Evolutionary conservation across 345 rosid species (phyloP).

Genomic region (Citrus mangshanensis): DNA sequence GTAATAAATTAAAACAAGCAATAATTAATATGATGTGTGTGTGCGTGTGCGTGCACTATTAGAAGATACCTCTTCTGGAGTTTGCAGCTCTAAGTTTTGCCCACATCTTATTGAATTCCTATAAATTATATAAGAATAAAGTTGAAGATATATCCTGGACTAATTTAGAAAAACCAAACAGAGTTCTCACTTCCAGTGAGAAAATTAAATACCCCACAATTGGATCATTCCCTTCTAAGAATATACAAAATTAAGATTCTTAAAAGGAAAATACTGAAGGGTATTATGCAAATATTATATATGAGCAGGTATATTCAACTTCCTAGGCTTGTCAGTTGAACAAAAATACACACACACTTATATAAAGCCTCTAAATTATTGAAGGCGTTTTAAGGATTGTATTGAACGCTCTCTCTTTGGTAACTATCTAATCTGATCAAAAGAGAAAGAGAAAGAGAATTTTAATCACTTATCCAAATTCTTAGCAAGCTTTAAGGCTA

Average conservation of each 20-base stretch:
- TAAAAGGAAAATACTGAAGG: conserved; percentile 5
- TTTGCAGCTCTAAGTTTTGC: conserved; percentile 29
- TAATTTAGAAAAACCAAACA: background rate
- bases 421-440: background rate
- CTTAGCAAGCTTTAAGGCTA: conserved; percentile 32
- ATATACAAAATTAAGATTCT: background rate
- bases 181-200: background rate
- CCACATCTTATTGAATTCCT: conserved; percentile 22
- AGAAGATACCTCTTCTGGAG: conserved; percentile 24
- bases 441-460: background rate
- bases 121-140: background rate
- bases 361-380: background rate
- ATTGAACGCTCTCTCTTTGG: conserved; percentile 8
- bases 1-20: background rate
- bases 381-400: conserved; percentile 5
- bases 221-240: background rate
- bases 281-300: background rate
- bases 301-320: conserved; percentile 3
- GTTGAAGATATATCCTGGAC: background rate
- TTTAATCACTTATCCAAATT: conserved; percentile 14
- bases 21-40: no score
- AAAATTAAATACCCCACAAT: background rate
- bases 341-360: background rate
- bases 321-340: conserved; percentile 8
- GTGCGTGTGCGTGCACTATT: no score